Evolutionary conservation across 208 protist species (phyloP).

Genomic region (Novymonas esmeraldas): DNA sequence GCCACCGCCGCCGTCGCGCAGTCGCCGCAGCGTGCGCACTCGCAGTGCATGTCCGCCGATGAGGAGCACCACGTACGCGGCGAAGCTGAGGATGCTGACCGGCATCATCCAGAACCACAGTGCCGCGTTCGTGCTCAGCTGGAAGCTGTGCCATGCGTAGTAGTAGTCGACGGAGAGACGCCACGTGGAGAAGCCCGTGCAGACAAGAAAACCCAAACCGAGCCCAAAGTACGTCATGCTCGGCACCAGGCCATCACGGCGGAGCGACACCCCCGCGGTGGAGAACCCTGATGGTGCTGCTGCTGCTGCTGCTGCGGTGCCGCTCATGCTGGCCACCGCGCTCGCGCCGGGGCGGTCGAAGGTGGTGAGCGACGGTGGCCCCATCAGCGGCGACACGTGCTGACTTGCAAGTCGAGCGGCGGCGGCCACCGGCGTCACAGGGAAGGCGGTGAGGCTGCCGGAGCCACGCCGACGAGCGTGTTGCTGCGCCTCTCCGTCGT

Average conservation of each 20-base stretch:
- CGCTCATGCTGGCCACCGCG: too few relatives aligned
- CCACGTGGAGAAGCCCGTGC: constrained; percentile 22
- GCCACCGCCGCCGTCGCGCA: background rate
- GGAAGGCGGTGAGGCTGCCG: too few relatives aligned
- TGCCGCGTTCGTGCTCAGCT: constrained; percentile 3
- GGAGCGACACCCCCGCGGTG: background rate
- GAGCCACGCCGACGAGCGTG: too few relatives aligned
- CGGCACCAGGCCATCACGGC: background rate
- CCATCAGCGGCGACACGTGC: too few relatives aligned
- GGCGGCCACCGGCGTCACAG: too few relatives aligned
- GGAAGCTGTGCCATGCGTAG: constrained; percentile 22
- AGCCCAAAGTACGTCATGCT: constrained; percentile 18
- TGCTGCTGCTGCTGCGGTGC: background rate
- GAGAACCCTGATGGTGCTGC: background rate
- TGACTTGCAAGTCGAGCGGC: too few relatives aligned
- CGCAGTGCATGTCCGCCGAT: constrained; percentile 11
- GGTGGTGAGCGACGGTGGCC: too few relatives aligned
- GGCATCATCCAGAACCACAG: constrained; percentile 25
- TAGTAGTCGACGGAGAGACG: constrained; percentile 27
- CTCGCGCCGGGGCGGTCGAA: too few relatives aligned
- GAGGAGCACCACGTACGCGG: constrained; percentile 7
- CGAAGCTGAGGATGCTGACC: background rate
- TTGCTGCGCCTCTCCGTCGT: too few relatives aligned
- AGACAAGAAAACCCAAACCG: constrained; percentile 18
- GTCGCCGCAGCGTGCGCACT: background rate